Evolutionary conservation across 768 basidiomycete genomes (phyloP).

Genomic region (Thelephora ganbajun): DNA sequence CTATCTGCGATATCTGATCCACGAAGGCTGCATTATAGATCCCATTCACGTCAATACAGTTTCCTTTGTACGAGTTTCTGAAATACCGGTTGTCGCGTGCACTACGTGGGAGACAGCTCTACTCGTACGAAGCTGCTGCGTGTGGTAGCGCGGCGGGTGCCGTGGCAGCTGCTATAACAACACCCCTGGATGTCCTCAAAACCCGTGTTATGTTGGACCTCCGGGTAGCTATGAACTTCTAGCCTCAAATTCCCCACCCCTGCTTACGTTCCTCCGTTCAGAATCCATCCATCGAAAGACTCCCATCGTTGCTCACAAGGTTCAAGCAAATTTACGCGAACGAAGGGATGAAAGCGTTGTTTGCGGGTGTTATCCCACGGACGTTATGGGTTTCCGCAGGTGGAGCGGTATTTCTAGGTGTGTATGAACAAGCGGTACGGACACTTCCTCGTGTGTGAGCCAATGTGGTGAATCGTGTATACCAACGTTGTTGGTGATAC

Average conservation of each 20-base stretch:
- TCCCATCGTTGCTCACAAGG: slow-evolving; percentile 42
- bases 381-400: slow-evolving; percentile 95
- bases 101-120: slow-evolving; percentile 40
- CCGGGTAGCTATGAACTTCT: too few species aligned
- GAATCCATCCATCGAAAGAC: slow-evolving; percentile 33
- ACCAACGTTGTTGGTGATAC: neutral
- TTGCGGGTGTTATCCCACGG: slow-evolving; percentile 78
- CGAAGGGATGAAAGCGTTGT: slow-evolving; percentile 69
- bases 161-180: slow-evolving; percentile 78
- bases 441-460: slow-evolving; percentile 23
- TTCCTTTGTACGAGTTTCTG: slow-evolving; percentile 86
- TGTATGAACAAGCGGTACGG: slow-evolving; percentile 73
- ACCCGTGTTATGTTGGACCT: slow-evolving; percentile 94
- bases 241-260: too few species aligned
- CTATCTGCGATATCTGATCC: neutral
- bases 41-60: slow-evolving; percentile 92
- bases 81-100: slow-evolving; percentile 50
- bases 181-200: slow-evolving; percentile 92
- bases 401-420: slow-evolving; percentile 94
- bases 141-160: slow-evolving; percentile 91
- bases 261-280: slow-evolving; percentile 12
- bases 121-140: slow-evolving; percentile 64
- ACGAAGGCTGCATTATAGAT: slow-evolving; percentile 37
- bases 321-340: slow-evolving; percentile 48
- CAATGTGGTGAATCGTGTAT: neutral